Evolutionary conservation across 257 asterid species (phyloP).

Genomic region (Lycium ferocissimum): DNA sequence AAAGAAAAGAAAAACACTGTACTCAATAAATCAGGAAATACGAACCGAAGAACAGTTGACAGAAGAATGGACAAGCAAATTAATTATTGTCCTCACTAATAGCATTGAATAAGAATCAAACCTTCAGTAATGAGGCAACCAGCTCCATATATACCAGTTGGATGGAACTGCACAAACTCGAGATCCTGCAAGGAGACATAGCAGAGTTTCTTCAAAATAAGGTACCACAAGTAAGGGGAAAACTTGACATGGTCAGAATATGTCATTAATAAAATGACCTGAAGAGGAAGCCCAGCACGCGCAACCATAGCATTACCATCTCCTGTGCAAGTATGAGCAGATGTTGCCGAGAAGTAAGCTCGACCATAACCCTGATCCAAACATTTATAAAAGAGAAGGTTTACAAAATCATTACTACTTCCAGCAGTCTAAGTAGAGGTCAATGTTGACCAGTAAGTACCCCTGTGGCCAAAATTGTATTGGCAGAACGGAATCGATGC

Average conservation of each 20-base stretch:
- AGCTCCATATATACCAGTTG: conserved; percentile 99
- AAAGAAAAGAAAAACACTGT: not conserved
- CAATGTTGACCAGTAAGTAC: conserved; percentile 44
- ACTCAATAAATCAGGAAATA: not conserved
- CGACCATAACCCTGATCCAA: conserved; percentile 86
- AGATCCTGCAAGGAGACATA: conserved; percentile 67
- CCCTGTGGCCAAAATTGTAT: conserved; percentile 98
- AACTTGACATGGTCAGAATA: not conserved
- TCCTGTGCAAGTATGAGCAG: conserved; percentile 99
- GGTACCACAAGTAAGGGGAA: not conserved
- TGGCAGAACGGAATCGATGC: conserved; percentile 85
- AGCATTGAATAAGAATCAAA: conserved; percentile 32
- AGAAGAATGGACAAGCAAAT: conserved; percentile 8
- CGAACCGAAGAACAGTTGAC: conserved; percentile 1
- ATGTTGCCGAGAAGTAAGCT: conserved; percentile 95
- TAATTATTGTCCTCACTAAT: not conserved
- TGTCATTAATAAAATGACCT: conserved; percentile 51
- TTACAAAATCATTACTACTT: conserved; percentile 4
- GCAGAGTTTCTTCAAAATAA: not conserved
- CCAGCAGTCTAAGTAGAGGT: conserved; percentile 14
- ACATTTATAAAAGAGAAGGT: not conserved
- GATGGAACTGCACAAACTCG: conserved; percentile 97
- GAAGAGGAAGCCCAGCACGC: conserved; percentile 96
- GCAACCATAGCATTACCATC: conserved; percentile 99
- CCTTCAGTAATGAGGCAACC: conserved; percentile 99